Base-by-base conservation (phyloP, 208 protist genomes). In the Crithidia mellificae region DNA sequence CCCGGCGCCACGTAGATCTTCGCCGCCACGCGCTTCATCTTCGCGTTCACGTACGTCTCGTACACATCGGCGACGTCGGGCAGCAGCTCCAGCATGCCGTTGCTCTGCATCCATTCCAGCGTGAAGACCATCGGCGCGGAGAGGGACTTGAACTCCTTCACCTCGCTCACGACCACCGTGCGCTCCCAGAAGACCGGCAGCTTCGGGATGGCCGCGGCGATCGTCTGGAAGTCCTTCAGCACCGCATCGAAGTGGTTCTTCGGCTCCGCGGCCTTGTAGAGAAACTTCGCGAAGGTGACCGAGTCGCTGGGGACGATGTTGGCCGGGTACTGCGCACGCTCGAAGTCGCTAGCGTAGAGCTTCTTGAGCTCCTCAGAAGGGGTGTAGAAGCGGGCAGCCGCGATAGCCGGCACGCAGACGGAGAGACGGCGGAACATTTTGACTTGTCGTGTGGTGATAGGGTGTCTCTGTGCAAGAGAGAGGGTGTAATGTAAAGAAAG, bases 141-240 rank as follows among this genome's bases (percentile, higher is more conserved):
- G 14, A 96, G 76, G 14, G 80, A 75, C 76, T 91, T 85, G 78
- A 95, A 96, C 81, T 92, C 88, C 24, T 78, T 77, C 38, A 93
- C 66, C 14, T 90, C 78, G 32, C 80, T 79, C 44, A 96, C 72
- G 27, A 81, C 65, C 19, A 68, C 63, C 20, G 87, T 93, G 30
- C 91, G 91, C 81, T 96, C 85, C 91, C 91, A 96, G 74, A 96
- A 96, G 46, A 96, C 80, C 46, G 91, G 91, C 15, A 96, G 78
- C 56, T 85, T 89, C 24, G 81, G 73, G 41, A 84, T 68, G 44
- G 83, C 78, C 39, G 72, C 63, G 17, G 76, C 83, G 61, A 96
- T 92, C 36, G 73, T 78, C 63, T 91, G 70, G 66, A 96, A 92
- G 72, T 96, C 91, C 58, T 87, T 86, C 46, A 92, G 56, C 47